Evolutionary conservation across 2,329 filamentous ascomycete genomes (phyloP).

Genomic region (Zelopaecilomyces penicillatus): DNA sequence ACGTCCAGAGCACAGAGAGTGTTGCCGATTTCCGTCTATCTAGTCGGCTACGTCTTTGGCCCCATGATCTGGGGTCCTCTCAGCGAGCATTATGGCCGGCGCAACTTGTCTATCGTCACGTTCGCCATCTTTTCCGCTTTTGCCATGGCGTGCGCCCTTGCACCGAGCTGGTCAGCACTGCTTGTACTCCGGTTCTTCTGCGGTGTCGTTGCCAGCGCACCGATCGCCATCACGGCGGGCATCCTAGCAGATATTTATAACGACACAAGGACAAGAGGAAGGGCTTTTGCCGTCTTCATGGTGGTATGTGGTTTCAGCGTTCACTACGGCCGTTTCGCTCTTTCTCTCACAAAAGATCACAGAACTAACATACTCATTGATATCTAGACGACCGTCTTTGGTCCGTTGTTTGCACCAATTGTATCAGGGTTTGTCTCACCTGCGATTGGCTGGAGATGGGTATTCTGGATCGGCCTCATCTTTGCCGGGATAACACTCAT

Average conservation of each 20-base stretch:
- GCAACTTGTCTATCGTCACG: conserved; percentile 35
- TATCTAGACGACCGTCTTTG: conserved; percentile 49
- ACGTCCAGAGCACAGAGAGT: conserved; percentile 37
- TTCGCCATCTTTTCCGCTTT: conserved; percentile 42
- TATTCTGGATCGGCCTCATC: conserved; percentile 63
- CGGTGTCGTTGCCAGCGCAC: conserved; percentile 47
- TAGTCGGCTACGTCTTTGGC: conserved; percentile 55
- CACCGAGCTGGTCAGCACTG: conserved; percentile 43
- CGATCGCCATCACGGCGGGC: conserved; percentile 54
- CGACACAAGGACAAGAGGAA: conserved; percentile 40
- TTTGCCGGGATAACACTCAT: conserved; percentile 55
- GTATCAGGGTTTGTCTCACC: conserved; percentile 53
- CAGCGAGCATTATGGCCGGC: conserved; percentile 55
- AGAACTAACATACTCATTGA: background rate
- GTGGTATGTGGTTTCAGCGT: conserved; percentile 30
- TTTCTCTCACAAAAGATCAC: background rate
- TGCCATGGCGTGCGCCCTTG: conserved; percentile 47
- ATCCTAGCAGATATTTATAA: conserved; percentile 60
- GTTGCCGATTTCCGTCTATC: conserved; percentile 54
- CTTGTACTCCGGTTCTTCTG: conserved; percentile 47
- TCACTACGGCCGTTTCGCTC: background rate
- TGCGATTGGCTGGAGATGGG: conserved; percentile 59
- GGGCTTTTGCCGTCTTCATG: conserved; percentile 57
- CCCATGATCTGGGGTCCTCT: conserved; percentile 57
- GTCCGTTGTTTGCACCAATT: conserved; percentile 58